Percentiles rank a stretch among this genome's conserved stretches.
Conservation (phyloP, 176 grass and related monocot genomes). For the Raddia distichophylla region DNA sequence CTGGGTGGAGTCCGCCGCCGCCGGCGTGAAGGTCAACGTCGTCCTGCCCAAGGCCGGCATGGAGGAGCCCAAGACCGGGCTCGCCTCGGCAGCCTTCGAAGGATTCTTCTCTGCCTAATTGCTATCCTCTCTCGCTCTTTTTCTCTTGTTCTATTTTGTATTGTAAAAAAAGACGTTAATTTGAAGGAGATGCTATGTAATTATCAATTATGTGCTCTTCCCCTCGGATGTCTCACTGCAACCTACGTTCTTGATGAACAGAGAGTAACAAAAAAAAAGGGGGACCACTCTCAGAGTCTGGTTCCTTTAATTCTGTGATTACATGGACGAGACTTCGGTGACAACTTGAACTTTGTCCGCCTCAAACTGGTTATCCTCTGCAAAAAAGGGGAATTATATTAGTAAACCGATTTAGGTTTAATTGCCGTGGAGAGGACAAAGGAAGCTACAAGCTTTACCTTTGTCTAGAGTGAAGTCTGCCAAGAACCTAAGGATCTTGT, state of each 20-base stretch:
- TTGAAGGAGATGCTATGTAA: not conserved
- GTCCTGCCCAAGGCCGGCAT: conserved; percentile 38
- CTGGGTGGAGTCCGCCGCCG: conserved; percentile 41
- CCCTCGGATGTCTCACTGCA: not conserved
- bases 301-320: not conserved
- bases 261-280: too few relatives aligned
- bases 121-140: not conserved
- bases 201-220: not conserved
- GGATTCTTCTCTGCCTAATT: conserved; percentile 77
- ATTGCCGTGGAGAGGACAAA: not conserved
- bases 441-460: conserved; percentile 26
- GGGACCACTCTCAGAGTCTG: not conserved
- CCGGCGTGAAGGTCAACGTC: conserved; percentile 41
- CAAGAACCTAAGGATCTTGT: conserved; percentile 62
- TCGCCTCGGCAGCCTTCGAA: conserved; percentile 42
- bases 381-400: not conserved
- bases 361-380: conserved; percentile 61
- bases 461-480: conserved; percentile 53
- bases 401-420: not conserved
- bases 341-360: conserved; percentile 51
- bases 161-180: not conserved
- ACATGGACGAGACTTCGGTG: conserved; percentile 37
- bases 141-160: not conserved
- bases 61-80: conserved; percentile 48
- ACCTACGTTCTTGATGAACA: too few relatives aligned